Conservation (phyloP, 768 basidiomycete species). For the Pholiota molesta region DNA sequence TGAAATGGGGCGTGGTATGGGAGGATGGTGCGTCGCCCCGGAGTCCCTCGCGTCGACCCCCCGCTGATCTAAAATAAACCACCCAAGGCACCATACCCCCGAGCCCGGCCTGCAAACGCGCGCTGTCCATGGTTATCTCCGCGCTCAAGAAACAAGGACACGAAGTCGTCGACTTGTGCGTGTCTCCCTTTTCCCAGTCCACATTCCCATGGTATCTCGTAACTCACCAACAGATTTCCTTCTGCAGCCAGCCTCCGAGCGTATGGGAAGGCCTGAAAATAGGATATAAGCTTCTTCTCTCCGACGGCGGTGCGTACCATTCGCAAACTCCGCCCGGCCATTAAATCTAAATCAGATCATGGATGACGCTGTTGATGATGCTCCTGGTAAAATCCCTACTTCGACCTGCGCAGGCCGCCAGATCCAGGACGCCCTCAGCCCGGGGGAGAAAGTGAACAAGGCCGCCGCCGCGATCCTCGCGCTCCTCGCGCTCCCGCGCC, state of each 20-base stretch:
- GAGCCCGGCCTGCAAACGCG: conserved; percentile 65
- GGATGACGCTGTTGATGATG: too few species aligned
- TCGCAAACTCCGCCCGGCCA: neutral
- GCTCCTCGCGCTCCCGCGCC: conserved; percentile 38
- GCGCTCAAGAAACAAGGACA: conserved; percentile 63
- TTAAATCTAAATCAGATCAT: neutral
- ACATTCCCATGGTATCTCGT: neutral
- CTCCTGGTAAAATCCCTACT: neutral
- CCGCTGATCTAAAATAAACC: neutral
- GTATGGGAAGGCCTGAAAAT: conserved; percentile 52
- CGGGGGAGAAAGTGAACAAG: conserved; percentile 36
- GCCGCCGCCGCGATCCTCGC: conserved; percentile 33
- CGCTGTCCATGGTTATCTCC: conserved; percentile 50
- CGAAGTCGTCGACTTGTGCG: conserved; percentile 65
- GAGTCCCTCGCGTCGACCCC: neutral
- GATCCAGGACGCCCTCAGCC: conserved; percentile 36
- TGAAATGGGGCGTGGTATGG: conserved; percentile 67
- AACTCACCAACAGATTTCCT: neutral
- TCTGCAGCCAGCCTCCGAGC: conserved; percentile 44
- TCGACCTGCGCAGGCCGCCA: conserved; percentile 41
- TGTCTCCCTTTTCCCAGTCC: conserved; percentile 4
- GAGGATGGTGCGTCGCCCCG: conserved; percentile 41
- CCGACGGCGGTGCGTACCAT: conserved; percentile 51
- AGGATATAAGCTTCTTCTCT: conserved; percentile 57
- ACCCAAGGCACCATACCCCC: conserved; percentile 58